A percentile compares a stretch with the other conserved stretches of the same genome.
Conservation (phyloP, 495 filamentous ascomycete genomes). For the Aspergillus campestris region DNA sequence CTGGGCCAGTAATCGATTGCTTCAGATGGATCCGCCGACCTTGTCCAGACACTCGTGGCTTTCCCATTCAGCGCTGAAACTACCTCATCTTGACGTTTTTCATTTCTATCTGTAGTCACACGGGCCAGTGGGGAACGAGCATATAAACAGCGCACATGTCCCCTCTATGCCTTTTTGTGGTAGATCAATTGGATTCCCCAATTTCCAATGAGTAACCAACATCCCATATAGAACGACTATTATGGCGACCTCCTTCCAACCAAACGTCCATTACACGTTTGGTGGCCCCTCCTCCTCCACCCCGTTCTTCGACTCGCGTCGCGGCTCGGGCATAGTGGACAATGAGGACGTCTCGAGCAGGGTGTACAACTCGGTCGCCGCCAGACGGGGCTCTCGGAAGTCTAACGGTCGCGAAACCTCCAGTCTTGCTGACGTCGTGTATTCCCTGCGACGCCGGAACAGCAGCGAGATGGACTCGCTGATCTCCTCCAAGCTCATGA, state of each 20-base stretch:
- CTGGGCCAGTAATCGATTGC: too few species aligned
- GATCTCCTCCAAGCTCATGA: neutral
- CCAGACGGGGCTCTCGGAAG: conserved; percentile 9
- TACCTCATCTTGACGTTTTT: conserved; percentile 1
- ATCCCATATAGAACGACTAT: neutral
- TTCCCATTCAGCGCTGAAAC: neutral
- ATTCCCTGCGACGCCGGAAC: conserved; percentile 5
- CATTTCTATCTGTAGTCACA: neutral
- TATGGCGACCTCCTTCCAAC: conserved; percentile 8
- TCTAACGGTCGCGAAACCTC: conserved; percentile 1
- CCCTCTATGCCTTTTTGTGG: neutral
- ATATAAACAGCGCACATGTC: neutral
- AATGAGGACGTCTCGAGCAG: neutral
- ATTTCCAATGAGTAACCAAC: neutral
- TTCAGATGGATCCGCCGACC: too few species aligned
- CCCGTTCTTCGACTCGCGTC: conserved; percentile 1
- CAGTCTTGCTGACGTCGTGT: conserved; percentile 9
- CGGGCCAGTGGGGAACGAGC: neutral
- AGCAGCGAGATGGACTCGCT: conserved; percentile 1
- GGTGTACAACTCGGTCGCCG: neutral
- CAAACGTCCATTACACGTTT: conserved; percentile 7
- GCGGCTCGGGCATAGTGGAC: conserved; percentile 1
- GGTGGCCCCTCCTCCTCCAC: conserved; percentile 1
- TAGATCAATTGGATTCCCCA: neutral
- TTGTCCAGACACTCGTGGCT: too few species aligned